Evolutionary conservation across 768 basidiomycete species (phyloP).

Genomic region (Pleurotus sapidus): DNA sequence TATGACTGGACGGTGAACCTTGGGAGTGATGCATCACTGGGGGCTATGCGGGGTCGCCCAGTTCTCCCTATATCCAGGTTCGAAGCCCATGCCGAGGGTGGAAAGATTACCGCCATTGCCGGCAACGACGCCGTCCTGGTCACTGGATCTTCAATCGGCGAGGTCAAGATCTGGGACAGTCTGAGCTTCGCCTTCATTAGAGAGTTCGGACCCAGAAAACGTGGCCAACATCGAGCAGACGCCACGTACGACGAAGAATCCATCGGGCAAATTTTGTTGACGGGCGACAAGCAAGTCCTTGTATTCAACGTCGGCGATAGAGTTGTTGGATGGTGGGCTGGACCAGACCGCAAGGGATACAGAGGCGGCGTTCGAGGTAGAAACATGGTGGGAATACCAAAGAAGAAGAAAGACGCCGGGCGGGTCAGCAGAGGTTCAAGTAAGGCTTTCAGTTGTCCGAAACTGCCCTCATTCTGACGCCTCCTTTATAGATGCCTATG

Average conservation of each 20-base stretch:
- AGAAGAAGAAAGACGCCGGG: constrained; percentile 31
- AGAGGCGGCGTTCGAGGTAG: constrained; percentile 32
- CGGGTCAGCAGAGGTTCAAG: constrained; percentile 42
- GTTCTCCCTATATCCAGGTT: constrained; percentile 43
- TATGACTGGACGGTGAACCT: constrained; percentile 43
- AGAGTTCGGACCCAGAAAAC: constrained; percentile 33
- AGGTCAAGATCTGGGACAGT: constrained; percentile 61
- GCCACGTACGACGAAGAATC: constrained; percentile 27
- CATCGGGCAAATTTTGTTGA: constrained; percentile 58
- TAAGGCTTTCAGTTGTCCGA: constrained; percentile 24
- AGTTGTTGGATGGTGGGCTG: constrained; percentile 69
- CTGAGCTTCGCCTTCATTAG: constrained; percentile 59
- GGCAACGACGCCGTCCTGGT: constrained; percentile 59
- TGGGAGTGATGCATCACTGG: constrained; percentile 7
- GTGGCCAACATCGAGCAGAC: constrained; percentile 38
- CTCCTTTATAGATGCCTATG: constrained; percentile 49
- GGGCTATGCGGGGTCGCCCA: constrained; percentile 9
- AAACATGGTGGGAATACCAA: constrained; percentile 18
- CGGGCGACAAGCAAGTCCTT: constrained; percentile 48
- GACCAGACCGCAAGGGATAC: constrained; percentile 29
- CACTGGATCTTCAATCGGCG: constrained; percentile 64
- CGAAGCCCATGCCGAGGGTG: constrained; percentile 62
- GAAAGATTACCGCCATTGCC: constrained; percentile 56
- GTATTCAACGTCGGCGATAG: constrained; percentile 58
- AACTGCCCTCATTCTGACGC: background rate